Conservation (phyloP, 331 rosid species). For the Quercus tomentella region DNA sequence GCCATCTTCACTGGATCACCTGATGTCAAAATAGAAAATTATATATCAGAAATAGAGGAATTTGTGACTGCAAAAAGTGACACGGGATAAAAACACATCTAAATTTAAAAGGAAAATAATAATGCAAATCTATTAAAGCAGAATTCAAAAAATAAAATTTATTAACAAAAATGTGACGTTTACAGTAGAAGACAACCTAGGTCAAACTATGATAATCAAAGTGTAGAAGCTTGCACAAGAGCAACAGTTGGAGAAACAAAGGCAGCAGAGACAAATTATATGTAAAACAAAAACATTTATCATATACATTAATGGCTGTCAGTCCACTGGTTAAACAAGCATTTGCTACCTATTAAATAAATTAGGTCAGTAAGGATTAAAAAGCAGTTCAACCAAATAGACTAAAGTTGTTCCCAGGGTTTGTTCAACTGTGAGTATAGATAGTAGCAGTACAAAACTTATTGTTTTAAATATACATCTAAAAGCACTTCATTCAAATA, state of each 20-base stretch:
- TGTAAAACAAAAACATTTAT: not conserved
- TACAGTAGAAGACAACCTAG: not conserved
- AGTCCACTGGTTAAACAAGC: not conserved
- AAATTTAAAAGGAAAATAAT: too few species aligned
- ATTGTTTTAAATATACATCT: too few species aligned
- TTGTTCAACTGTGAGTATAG: too few species aligned
- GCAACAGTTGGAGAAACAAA: not conserved
- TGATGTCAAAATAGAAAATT: constrained; percentile 30
- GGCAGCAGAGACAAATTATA: not conserved
- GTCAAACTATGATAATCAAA: not conserved
- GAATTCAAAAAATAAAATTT: not conserved
- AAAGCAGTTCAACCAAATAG: not conserved
- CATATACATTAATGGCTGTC: not conserved
- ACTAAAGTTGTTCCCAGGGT: too few species aligned
- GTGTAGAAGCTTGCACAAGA: not conserved
- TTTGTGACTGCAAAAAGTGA: not conserved
- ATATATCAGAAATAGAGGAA: not conserved
- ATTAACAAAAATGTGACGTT: not conserved
- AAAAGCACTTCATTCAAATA: too few species aligned
- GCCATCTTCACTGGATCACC: constrained; percentile 96
- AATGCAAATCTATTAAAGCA: not conserved
- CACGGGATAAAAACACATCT: too few species aligned
- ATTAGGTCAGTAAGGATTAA: not conserved
- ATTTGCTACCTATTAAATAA: not conserved
- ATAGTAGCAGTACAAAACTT: too few species aligned